Evolutionary conservation across 768 basidiomycete species (phyloP), one percentile per base, ranked within the genome.

Genomic region (Chlorophyllum brunneum): DNA sequence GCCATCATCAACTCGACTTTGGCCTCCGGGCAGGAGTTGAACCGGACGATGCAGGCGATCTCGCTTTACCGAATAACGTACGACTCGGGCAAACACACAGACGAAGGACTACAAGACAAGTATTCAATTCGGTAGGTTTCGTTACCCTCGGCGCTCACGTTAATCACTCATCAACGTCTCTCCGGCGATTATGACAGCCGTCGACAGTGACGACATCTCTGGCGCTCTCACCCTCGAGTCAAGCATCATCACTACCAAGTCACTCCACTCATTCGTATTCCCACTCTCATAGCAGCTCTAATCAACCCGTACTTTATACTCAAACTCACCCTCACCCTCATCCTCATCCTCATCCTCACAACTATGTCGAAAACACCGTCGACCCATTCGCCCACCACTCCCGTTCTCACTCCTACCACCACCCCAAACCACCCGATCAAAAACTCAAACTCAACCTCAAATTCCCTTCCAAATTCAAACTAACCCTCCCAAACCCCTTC

Each of bases 401-500:
- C 16, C 15, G 27, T 15, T 31, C 31, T 20, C 31, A 46, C 9
- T 20, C 16, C 34, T 15, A 18, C 36, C 13, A 30, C 8, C 26
- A 33, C 10, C 20, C 9, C 33, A 22, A 6, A 27, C 24, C 15
- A 5, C n/a, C 8, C 34, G 13, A 29, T 20, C 15, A 24, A 23
- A 23, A 23, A 51, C 31, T 40, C 15, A 24, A n/a, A 18, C 15
- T 30, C 18, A 42, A 41, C 11, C 31, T 42, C 20, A 41, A 33
- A 15, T 15, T 42, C 18, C 20, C 18, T 4, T 16, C 31, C 40
- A 42, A 27, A 51, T 51, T 51, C 49, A 51, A 42, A 51, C 40
- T 51, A 5, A 43, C 49, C 23, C 49, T 51, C 31, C 40, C 49
- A 1, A 51, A 42, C 9, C 40, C 40, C n/a, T 51, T 51, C 49